phyloP scores from a whole-genome alignment of 257 asterid genomes.

The Solanum sitiens region DNA sequence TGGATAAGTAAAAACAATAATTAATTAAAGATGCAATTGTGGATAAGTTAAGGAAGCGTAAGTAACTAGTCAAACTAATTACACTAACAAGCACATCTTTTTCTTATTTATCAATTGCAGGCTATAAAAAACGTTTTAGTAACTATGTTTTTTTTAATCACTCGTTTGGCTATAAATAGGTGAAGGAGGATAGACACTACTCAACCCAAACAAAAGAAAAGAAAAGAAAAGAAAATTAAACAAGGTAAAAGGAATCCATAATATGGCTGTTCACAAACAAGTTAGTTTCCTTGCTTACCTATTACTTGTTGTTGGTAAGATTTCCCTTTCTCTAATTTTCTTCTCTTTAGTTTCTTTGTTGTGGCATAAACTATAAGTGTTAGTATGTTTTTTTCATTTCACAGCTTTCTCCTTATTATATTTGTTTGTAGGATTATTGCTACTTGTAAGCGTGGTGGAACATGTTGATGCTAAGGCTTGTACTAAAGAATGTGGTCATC shows the following conservation, averaged over 20 bases:
- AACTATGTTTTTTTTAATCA: background rate
- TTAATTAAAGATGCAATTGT: no score
- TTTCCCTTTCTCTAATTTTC: background rate
- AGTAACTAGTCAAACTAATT: no score
- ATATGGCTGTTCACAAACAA: constrained; percentile 1
- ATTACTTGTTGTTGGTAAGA: background rate
- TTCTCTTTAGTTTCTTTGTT: background rate
- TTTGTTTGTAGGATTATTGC: background rate
- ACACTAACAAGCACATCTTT: no score
- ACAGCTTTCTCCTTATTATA: background rate
- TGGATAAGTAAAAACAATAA: background rate
- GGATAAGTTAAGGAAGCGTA: no score
- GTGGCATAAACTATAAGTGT: no score
- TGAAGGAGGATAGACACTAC: background rate
- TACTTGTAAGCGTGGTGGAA: background rate
- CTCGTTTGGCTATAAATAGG: background rate
- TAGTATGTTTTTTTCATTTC: no score
- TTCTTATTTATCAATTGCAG: no score
- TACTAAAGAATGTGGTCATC: background rate
- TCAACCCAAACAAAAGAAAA: background rate
- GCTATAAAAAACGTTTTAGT: no score
- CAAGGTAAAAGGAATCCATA: background rate
- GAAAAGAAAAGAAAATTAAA: background rate
- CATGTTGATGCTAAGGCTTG: background rate
- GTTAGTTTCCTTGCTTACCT: background rate